Base-by-base conservation (phyloP, 2,329 filamentous ascomycete species). In the Catunica adiposa region DNA sequence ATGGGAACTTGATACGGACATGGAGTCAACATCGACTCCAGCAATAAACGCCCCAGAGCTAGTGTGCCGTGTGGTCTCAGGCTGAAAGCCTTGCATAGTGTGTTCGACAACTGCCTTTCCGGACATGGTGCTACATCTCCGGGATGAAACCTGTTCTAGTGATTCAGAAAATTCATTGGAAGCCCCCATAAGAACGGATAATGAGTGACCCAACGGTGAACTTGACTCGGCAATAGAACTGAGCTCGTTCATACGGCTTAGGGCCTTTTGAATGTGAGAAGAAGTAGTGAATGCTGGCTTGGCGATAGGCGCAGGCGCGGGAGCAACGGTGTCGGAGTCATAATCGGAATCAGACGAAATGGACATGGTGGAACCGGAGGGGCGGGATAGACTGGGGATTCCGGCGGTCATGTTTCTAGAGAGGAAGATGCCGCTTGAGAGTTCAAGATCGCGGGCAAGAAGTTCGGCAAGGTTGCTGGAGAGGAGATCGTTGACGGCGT, bases 391-490 rank as follows among this genome's bases (percentile, higher is more conserved):
- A 7, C 31, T 23, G 0, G 77, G 76, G 7, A 67, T 62, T 7
- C 76, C 76, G 22, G 75, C 71, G 4, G 76, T 76, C 70, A 79
- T 73, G 57, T 71, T 73, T 62, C 67, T 75, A 14, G 74, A 69
- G 25, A 66, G 65, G 56, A 79, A 79, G 25, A 76, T 62, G 8
- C 68, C 65, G 53, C 67, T 67, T 17, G 73, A 77, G 22, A 68
- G 62, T 61, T 77, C 73, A 48, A 80, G 66, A 59, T 80, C 76
- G 58, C 68, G 70, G 5, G 71, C 77, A n/a, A 80, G 66, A 40
- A 78, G 61, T 64, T 80, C 78, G 1, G 77, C 74, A 17, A 80
- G 66, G 64, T 73, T 79, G 62, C 70, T 71, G 52, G 66, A 66
- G 34, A 56, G 34, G 53, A 67, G 63, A 34, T 55, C 59, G 17